Conservation (phyloP, 208 protist genomes). For the Tritrichomonas musculus region DNA sequence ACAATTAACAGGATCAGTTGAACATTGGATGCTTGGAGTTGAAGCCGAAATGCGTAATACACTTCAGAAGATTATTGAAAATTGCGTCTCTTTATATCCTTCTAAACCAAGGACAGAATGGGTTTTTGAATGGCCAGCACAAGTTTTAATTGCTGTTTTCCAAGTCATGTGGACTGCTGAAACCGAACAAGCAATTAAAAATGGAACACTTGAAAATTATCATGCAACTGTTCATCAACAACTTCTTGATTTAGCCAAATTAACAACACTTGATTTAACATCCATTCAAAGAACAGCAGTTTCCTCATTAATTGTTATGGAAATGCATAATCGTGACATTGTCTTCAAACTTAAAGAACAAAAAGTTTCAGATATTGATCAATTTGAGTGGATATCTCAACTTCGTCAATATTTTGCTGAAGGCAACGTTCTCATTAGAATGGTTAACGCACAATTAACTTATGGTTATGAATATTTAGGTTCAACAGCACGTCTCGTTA, state of each 20-base stretch:
- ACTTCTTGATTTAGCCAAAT: conserved; percentile 61
- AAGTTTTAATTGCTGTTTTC: conserved; percentile 76
- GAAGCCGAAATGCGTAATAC: conserved; percentile 79
- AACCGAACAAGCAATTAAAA: conserved; percentile 68
- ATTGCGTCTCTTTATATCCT: conserved; percentile 54
- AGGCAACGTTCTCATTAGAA: conserved; percentile 35
- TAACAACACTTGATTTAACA: conserved; percentile 72
- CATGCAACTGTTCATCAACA: conserved; percentile 34
- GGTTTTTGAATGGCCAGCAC: conserved; percentile 76
- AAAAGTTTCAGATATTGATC: conserved; percentile 61
- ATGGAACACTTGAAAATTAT: not conserved
- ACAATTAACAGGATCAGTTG: conserved; percentile 62
- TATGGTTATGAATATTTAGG: conserved; percentile 59
- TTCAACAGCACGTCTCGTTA: conserved; percentile 58
- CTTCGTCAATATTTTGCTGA: conserved; percentile 57
- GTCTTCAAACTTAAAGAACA: conserved; percentile 76
- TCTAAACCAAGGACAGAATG: conserved; percentile 60
- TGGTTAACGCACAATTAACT: conserved; percentile 48
- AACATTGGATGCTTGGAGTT: conserved; percentile 89
- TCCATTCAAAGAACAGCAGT: conserved; percentile 76
- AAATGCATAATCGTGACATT: conserved; percentile 89
- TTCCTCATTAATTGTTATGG: conserved; percentile 87
- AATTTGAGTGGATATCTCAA: conserved; percentile 79
- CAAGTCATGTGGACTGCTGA: conserved; percentile 80
- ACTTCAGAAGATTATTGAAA: conserved; percentile 52